Conservation (phyloP, 1,139 yeast genomes). For the Pichia sp. region DNA sequence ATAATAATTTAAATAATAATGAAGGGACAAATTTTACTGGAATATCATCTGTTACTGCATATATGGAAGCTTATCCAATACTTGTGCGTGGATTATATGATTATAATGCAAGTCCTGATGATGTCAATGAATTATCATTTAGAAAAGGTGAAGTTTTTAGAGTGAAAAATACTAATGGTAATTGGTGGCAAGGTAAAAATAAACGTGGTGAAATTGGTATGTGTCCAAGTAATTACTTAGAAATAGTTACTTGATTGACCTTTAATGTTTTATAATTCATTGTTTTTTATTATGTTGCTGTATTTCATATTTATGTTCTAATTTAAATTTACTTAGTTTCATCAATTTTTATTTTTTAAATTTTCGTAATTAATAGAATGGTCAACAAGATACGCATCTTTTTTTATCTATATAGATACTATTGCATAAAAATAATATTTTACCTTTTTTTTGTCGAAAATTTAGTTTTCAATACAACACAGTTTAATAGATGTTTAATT, state of each 20-base stretch:
- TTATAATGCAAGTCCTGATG: slow-evolving; percentile 91
- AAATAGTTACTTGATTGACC: slow-evolving; percentile 41
- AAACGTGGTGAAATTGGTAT: slow-evolving; percentile 91
- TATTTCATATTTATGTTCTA: too few species aligned
- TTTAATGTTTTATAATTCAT: neutral
- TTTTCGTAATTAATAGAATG: too few species aligned
- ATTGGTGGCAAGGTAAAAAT: slow-evolving; percentile 98
- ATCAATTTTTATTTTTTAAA: too few species aligned
- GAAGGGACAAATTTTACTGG: slow-evolving; percentile 29
- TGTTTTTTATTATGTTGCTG: too few species aligned
- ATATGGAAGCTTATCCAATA: slow-evolving; percentile 50
- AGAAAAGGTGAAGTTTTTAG: slow-evolving; percentile 84
- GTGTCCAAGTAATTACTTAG: slow-evolving; percentile 92
- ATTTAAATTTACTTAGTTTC: too few species aligned
- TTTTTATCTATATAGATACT: too few species aligned
- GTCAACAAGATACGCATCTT: too few species aligned
- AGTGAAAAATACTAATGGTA: slow-evolving; percentile 89
- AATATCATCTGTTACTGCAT: slow-evolving; percentile 12
- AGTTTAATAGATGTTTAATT: too few species aligned
- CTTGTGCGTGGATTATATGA: slow-evolving; percentile 82
- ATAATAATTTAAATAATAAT: neutral
- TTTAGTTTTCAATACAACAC: too few species aligned
- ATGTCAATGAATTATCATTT: slow-evolving; percentile 87
- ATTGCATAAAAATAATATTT: too few species aligned
- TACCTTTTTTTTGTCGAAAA: too few species aligned